Base-by-base conservation (phyloP, 1,139 yeast species). In the Taphrina communis region DNA sequence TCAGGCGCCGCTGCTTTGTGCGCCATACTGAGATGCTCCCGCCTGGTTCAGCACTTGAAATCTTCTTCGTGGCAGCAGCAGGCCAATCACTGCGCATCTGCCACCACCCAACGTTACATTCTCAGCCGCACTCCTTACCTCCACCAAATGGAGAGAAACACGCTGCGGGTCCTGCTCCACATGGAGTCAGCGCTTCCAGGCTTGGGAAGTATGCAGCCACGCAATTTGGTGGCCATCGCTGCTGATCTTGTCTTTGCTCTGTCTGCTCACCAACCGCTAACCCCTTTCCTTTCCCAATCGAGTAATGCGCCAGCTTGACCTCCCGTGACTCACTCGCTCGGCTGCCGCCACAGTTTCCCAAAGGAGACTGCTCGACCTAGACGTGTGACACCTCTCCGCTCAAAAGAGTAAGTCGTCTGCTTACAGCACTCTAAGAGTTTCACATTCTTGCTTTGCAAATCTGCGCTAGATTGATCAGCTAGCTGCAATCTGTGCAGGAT, bases 121-220 rank as follows among this genome's bases (percentile, higher is more conserved):
- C 52, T 19, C 52, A 48, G 52, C 52, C 52, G 52, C 35, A 9
- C 52, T 25, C 52, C 52, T 48, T 48, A 31, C 52, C 52, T 48
- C 52, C 52, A 48, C 52, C 14, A 17, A 42, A 42, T 14, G 6
- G 46, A 42, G 46, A 42, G 46, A 9, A 17, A 17, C 17, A 17
- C 17, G 17, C 17, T 17, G 17, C 17, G 17, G 17, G 17, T 17
- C 17, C 17, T 17, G 17, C 17, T 42, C 46, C 46, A 14, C 46
- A 12, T 42, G 46, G 17, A 14, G 46, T 14, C 46, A 11, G 14
- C 46, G 46, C 46, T 42, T 42, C 46, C 46, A 42, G 46, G 46
- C 46, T 42, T 42, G n/a, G 14, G 46, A 42, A 14, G 17, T 42
- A 17, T 17, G 17, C 46, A 42, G 46, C 46, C 46, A 42, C 46